Conservation (phyloP, 148 eudicot genomes). For the Oxyria digyna region DNA sequence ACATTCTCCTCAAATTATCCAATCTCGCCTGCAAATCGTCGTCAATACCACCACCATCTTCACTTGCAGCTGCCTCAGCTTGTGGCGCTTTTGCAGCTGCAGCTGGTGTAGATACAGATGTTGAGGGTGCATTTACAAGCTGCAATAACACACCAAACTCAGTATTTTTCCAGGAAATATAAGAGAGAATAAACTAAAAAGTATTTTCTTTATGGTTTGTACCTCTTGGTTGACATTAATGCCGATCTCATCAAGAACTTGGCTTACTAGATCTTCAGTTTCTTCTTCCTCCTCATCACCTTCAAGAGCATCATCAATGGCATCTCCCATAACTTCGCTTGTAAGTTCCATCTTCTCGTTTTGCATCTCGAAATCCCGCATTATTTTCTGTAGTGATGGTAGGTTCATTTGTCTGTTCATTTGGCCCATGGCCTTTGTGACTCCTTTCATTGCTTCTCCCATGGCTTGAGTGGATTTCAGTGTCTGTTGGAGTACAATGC, state of each 20-base stretch:
- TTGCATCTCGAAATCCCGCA: constrained; percentile 98
- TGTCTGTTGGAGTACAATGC: constrained; percentile 34
- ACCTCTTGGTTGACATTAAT: constrained; percentile 86
- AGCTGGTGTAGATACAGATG: constrained; percentile 80
- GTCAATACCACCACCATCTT: constrained; percentile 73
- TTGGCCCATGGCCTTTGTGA: constrained; percentile 98
- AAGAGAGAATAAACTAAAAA: background rate
- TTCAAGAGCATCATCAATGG: constrained; percentile 97
- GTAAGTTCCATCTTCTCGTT: constrained; percentile 96
- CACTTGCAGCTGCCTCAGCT: constrained; percentile 58
- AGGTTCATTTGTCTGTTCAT: constrained; percentile 99
- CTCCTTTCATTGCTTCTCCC: constrained; percentile 99
- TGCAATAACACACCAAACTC: constrained; percentile 16
- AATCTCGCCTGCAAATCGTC: constrained; percentile 89
- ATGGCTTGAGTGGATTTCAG: constrained; percentile 98
- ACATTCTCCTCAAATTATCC: constrained; percentile 91
- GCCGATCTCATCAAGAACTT: constrained; percentile 96
- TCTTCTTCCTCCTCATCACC: constrained; percentile 98
- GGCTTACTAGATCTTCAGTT: constrained; percentile 87
- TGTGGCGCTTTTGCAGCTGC: constrained; percentile 65
- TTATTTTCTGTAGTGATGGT: constrained; percentile 82
- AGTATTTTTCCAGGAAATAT: background rate
- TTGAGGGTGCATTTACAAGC: constrained; percentile 89
- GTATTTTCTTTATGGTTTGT: background rate
- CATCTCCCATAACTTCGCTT: constrained; percentile 90